phyloP scores from a whole-genome alignment of 441 rosid genomes.

The Syzygium malaccense region DNA sequence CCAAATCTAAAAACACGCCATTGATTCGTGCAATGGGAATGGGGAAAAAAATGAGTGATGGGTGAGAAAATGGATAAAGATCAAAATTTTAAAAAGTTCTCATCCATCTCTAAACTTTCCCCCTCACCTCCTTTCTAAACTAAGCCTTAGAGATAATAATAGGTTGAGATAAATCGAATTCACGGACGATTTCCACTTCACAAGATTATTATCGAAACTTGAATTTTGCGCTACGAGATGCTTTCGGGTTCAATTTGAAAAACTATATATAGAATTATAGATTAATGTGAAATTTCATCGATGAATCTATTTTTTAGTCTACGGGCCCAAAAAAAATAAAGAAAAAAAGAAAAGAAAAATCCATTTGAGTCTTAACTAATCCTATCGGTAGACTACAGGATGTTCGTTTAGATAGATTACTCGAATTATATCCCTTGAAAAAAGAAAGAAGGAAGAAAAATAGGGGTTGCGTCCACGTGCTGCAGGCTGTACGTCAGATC shows the following conservation, averaged over 20 bases:
- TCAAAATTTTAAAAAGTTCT: background rate
- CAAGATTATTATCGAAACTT: background rate
- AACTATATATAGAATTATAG: too few relatives aligned
- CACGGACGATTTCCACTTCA: background rate
- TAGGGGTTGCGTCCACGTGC: background rate
- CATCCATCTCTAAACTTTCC: background rate
- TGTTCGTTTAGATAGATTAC: too few relatives aligned
- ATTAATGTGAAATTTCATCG: too few relatives aligned
- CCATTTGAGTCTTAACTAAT: too few relatives aligned
- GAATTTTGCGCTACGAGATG: background rate
- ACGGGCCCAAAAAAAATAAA: too few relatives aligned
- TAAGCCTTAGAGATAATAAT: background rate
- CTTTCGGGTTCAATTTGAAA: too few relatives aligned
- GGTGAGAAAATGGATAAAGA: background rate
- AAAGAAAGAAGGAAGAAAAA: too few relatives aligned
- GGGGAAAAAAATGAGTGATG: too few relatives aligned
- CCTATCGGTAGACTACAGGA: too few relatives aligned
- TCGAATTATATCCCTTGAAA: too few relatives aligned
- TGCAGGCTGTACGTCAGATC: background rate
- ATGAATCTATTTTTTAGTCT: too few relatives aligned
- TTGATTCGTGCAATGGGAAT: background rate
- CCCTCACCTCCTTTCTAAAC: background rate
- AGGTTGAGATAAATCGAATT: background rate
- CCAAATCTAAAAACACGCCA: background rate
- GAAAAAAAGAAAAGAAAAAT: too few relatives aligned